A percentile compares a stretch with the other conserved stretches of the same genome.
Evolutionary conservation across 2,329 filamentous ascomycete genomes (phyloP).

Genomic region (Chaetomium globosum): DNA sequence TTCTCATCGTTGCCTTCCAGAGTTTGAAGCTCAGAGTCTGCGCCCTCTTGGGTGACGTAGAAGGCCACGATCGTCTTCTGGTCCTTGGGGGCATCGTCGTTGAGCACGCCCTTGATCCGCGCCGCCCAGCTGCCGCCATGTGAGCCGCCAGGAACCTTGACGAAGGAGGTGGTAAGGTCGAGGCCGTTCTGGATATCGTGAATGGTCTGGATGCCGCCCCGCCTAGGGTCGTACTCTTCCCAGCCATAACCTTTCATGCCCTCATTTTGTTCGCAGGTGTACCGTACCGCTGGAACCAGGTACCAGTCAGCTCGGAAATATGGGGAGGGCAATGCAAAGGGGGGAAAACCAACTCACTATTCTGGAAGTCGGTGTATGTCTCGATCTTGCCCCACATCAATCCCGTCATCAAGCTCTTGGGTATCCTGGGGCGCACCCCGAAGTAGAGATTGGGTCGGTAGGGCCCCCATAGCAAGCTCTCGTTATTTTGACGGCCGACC

Average conservation of each 20-base stretch:
- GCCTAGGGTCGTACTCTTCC: constrained; percentile 93
- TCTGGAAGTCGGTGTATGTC: constrained; percentile 71
- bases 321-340: neutral
- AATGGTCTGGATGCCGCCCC: constrained; percentile 84
- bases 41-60: constrained; percentile 80
- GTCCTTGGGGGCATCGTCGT: constrained; percentile 66
- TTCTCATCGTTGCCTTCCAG: constrained; percentile 52
- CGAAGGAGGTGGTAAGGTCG: constrained; percentile 89
- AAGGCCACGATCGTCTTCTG: constrained; percentile 79
- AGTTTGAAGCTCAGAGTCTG: constrained; percentile 64
- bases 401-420: constrained; percentile 77
- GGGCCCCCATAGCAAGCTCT: constrained; percentile 91
- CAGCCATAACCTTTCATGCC: constrained; percentile 95
- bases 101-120: constrained; percentile 78
- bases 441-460: constrained; percentile 95
- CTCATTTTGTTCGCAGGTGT: constrained; percentile 95
- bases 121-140: constrained; percentile 92
- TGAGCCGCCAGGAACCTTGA: constrained; percentile 84
- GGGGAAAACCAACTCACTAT: constrained; percentile 62
- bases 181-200: constrained; percentile 86
- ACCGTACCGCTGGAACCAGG: constrained; percentile 69
- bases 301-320: neutral
- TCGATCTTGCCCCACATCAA: constrained; percentile 90
- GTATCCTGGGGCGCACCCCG: constrained; percentile 79
- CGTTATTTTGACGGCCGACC: constrained; percentile 64